A percentile compares a stretch with the other conserved stretches of the same genome.
These are phyloP conservation scores for Acanthamoeba culbertsoni DNA, from an alignment of 208 protist species.

Conservation along the genomic window DNA sequence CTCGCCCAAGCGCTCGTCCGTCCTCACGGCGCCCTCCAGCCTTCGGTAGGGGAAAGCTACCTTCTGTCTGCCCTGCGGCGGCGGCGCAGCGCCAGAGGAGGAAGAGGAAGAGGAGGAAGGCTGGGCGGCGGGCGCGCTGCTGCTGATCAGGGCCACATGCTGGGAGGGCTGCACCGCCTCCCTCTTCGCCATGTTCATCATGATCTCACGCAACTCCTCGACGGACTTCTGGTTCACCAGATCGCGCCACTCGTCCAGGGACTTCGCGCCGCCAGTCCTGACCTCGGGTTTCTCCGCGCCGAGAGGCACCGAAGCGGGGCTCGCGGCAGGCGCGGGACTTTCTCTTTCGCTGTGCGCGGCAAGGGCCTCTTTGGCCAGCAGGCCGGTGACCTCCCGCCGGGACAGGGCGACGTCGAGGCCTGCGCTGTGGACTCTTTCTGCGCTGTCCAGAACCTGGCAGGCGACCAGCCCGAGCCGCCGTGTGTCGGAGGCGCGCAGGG, in stretches of 20 bases:
- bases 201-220: neutral
- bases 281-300: neutral
- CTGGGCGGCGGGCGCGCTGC: too few relatives aligned
- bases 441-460: conserved; percentile 3
- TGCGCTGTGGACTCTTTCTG: neutral
- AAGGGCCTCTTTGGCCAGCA: too few relatives aligned
- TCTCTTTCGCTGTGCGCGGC: too few relatives aligned
- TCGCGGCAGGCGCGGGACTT: too few relatives aligned
- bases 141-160: neutral
- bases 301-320: too few relatives aligned
- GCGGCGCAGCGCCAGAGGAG: too few relatives aligned
- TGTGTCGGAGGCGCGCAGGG: neutral
- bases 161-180: neutral
- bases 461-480: neutral
- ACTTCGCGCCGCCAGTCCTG: neutral
- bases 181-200: neutral
- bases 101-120: too few relatives aligned
- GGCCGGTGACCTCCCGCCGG: neutral
- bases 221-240: neutral
- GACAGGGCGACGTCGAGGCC: conserved; percentile 26
- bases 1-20: neutral
- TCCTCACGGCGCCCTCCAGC: neutral
- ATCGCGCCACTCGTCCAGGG: neutral
- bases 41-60: conserved; percentile 1
- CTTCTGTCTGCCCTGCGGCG: neutral